A percentile compares a stretch with the other conserved stretches of the same genome.
These are phyloP conservation scores for Diaporthe australafricana DNA, from an alignment of 2,329 filamentous ascomycete genomes.

Conservation along the genomic window DNA sequence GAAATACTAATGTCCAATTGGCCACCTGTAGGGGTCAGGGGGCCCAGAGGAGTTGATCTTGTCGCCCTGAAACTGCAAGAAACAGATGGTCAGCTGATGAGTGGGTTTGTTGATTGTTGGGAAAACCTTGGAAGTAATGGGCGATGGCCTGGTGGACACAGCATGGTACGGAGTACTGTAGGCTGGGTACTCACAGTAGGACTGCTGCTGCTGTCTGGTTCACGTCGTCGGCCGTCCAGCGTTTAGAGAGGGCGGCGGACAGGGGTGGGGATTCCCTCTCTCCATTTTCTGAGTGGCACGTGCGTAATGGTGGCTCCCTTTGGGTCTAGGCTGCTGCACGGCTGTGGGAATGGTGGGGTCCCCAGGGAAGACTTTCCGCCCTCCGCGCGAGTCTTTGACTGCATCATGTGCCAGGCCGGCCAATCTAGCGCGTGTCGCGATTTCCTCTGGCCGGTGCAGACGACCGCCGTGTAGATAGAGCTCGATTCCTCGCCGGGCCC, in stretches of 20 bases:
- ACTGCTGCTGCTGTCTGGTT: too few species aligned
- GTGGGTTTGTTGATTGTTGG: not conserved
- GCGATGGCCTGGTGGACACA: not conserved
- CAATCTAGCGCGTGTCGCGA: slow-evolving; percentile 36
- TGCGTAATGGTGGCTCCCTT: slow-evolving; percentile 28
- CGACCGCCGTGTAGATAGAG: slow-evolving; percentile 7
- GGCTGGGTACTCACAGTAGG: too few species aligned
- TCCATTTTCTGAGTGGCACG: slow-evolving; percentile 32
- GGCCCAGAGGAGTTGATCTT: not conserved
- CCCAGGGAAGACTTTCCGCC: slow-evolving; percentile 33
- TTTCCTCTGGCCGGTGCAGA: slow-evolving; percentile 28
- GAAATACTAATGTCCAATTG: not conserved
- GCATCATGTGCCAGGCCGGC: slow-evolving; percentile 35
- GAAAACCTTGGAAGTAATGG: not conserved
- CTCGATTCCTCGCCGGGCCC: not conserved
- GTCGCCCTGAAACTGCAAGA: slow-evolving; percentile 12
- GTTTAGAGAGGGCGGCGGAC: not conserved
- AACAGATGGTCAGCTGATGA: slow-evolving; percentile 21
- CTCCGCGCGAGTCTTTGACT: slow-evolving; percentile 34
- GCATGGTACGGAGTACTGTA: not conserved
- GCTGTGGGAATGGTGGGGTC: slow-evolving; percentile 34
- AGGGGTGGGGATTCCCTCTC: not conserved
- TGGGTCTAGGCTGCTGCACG: slow-evolving; percentile 32
- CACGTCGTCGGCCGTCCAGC: too few species aligned
- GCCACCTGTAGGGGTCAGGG: slow-evolving; percentile 7